Conservation (phyloP, 805 yeast genomes). For the Lachancea sp. region DNA sequence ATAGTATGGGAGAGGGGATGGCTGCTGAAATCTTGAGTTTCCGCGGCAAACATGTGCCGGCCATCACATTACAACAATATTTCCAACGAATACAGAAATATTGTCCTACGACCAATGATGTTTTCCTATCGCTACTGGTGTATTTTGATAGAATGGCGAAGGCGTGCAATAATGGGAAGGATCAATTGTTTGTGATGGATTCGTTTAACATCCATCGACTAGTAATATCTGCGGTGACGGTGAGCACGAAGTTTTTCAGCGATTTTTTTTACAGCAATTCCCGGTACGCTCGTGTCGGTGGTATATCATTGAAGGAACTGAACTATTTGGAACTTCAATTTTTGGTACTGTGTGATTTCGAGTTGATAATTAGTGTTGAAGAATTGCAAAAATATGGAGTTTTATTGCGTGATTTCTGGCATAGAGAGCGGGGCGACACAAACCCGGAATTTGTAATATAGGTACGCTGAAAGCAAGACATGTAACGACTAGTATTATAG, state of each 20-base stretch:
- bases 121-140: conserved; percentile 79
- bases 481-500: too few species aligned
- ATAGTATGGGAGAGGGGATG: conserved; percentile 3
- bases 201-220: conserved; percentile 91
- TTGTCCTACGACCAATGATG: conserved; percentile 98
- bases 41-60: conserved; percentile 94
- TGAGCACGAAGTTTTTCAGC: conserved; percentile 88
- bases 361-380: conserved; percentile 78
- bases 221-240: conserved; percentile 91
- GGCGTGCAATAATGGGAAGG: conserved; percentile 34
- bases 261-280: conserved; percentile 93
- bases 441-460: background rate
- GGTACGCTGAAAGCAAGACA: too few species aligned
- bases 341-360: conserved; percentile 74
- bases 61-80: conserved; percentile 87
- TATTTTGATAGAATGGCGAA: conserved; percentile 93
- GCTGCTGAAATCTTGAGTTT: conserved; percentile 59
- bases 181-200: conserved; percentile 86
- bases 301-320: conserved; percentile 85
- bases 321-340: conserved; percentile 91
- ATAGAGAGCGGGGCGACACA: conserved; percentile 39
- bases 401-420: conserved; percentile 77
- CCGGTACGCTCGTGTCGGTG: conserved; percentile 93
- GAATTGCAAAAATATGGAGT: conserved; percentile 90
- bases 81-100: conserved; percentile 85